Conservation (phyloP, 306 rosid species). For the Cicer chorassanicum region DNA sequence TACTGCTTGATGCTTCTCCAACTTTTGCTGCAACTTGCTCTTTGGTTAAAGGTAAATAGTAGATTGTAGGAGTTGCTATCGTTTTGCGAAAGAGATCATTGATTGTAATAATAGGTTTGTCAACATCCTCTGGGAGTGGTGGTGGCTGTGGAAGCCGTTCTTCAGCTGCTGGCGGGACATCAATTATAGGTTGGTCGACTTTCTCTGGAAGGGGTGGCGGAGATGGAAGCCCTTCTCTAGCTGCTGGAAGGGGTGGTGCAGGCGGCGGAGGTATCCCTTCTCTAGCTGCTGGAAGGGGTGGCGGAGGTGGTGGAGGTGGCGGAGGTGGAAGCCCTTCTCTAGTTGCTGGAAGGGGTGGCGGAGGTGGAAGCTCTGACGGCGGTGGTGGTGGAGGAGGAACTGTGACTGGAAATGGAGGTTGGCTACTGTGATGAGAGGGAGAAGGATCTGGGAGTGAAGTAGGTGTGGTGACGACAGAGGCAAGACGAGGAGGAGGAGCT, state of each 20-base stretch:
- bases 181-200: no score
- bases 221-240: conserved; percentile 70
- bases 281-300: not conserved
- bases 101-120: conserved; percentile 70
- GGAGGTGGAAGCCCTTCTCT: conserved; percentile 68
- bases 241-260: conserved; percentile 55
- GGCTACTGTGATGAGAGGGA: conserved; percentile 45
- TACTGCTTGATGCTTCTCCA: conserved; percentile 53
- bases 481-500: conserved; percentile 62
- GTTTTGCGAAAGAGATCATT: conserved; percentile 92
- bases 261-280: no score
- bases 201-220: not conserved
- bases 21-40: conserved; percentile 80
- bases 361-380: not conserved
- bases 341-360: conserved; percentile 49
- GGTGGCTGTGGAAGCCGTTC: conserved; percentile 81
- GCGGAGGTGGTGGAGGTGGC: no score
- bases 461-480: conserved; percentile 50
- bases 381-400: conserved; percentile 52
- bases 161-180: conserved; percentile 54
- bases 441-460: conserved; percentile 54
- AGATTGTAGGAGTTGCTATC: conserved; percentile 78
- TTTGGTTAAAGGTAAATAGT: conserved; percentile 86
- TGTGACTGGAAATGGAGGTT: conserved; percentile 41
- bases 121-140: conserved; percentile 64